Base-by-base conservation (phyloP, 306 rosid species). In the Glycine latifolia region DNA sequence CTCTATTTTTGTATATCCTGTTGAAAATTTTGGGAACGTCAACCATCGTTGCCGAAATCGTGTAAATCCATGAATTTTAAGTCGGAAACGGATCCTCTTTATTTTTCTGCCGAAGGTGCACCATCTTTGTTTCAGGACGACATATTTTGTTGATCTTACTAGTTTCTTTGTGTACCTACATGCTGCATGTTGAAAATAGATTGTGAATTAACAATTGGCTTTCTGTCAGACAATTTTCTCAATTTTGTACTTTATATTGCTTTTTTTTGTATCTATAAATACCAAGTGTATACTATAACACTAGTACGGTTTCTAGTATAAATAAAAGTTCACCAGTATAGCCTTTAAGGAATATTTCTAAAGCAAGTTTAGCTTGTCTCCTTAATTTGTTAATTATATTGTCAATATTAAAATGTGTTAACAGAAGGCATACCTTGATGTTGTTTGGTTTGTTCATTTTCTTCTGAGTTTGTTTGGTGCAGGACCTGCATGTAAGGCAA, bases 31-130 rank as follows among this genome's bases (percentile, higher is more conserved):
- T 26, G 96, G 94, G 59, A 92, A 77, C 74, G 84, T 89, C 77
- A 91, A 79, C 97, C 98, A 95, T 77, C 90, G 84, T 55, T 83
- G 91, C 67, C 84, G 94, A 78, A 95, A 89, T 8, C 86, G 91
- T 67, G 91, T 85, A 67, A 93, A 88, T 77, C 97, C 97, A 10
- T 61, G 92, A 79, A 93, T 90, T 82, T 85, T 89, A 58, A 93
- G 87, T 67, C 88, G 86, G 67, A 81, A 87, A 47, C 77, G 86
- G 71, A 91, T 74, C 79, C 83, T 91, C 90, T 89, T 90, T 78
- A 95, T 81, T 78, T 87, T 87, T 87, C 77, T 87, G 17, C 92
- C 86, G 8, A 92, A 73, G 35, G 67, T 81, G 15, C 86, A 71
- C 77, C 90, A 93, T 81, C 89, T 86, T 81, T 72, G 89, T 83